Percentiles rank a stretch among this genome's conserved stretches.
These are phyloP conservation scores for Vigna reflexopilosa DNA, from an alignment of 306 rosid species.

Conservation along the genomic window DNA sequence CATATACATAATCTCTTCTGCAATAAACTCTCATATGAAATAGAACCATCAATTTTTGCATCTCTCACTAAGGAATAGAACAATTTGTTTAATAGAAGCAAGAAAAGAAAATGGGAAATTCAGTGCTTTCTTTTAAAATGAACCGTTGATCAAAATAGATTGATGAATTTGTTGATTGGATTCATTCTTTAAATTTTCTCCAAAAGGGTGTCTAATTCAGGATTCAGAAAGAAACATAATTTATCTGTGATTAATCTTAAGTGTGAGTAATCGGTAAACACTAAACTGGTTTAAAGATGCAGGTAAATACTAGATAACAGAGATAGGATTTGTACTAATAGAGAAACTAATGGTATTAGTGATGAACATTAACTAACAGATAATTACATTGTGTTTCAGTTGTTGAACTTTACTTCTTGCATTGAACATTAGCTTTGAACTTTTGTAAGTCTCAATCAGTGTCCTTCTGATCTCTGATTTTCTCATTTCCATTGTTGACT, in stretches of 20 bases:
- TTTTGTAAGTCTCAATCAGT: conserved; percentile 64
- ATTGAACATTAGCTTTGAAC: conserved; percentile 55
- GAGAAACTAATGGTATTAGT: no score
- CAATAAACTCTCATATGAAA: no score
- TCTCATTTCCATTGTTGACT: conserved; percentile 53
- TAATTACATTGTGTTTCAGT: conserved; percentile 43
- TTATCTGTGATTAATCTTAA: not conserved
- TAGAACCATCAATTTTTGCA: not conserved
- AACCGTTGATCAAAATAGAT: not conserved
- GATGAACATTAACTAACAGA: not conserved
- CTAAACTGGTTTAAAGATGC: not conserved
- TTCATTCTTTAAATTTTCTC: no score
- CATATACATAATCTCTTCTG: no score
- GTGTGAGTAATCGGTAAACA: not conserved
- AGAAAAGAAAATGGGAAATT: not conserved
- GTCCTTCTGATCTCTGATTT: conserved; percentile 65
- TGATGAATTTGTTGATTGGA: no score
- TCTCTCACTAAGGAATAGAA: conserved; percentile 10
- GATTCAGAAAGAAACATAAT: no score
- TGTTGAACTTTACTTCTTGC: conserved; percentile 61
- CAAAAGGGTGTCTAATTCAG: no score
- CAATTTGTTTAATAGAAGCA: not conserved
- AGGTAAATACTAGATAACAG: not conserved
- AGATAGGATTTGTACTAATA: no score
- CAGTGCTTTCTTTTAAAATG: not conserved